Conservation (phyloP, 805 yeast genomes). For the Candida jianshihensis region DNA sequence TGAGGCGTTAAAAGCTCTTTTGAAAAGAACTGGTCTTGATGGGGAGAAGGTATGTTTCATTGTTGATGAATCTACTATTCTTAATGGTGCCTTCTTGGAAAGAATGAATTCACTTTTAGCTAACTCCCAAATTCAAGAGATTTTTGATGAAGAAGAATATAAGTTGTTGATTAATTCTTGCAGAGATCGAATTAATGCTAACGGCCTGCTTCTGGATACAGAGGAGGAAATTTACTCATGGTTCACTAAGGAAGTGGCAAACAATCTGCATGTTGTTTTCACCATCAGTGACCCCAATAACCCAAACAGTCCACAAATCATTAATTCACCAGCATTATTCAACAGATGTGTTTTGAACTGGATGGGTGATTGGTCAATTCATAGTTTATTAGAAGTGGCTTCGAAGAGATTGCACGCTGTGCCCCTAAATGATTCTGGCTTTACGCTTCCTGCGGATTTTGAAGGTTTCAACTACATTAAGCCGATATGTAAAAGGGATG, state of each 20-base stretch:
- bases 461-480: slow-evolving; percentile 4
- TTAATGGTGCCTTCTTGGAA: slow-evolving; percentile 76
- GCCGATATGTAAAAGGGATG: slow-evolving; percentile 31
- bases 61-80: slow-evolving; percentile 72
- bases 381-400: slow-evolving; percentile 46
- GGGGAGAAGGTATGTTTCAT: slow-evolving; percentile 65
- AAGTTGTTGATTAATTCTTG: slow-evolving; percentile 46
- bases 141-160: slow-evolving; percentile 72
- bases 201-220: slow-evolving; percentile 59
- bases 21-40: slow-evolving; percentile 41
- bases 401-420: slow-evolving; percentile 30
- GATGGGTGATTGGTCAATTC: slow-evolving; percentile 77
- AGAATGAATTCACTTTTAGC: slow-evolving; percentile 91
- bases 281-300: slow-evolving; percentile 52
- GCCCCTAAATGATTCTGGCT: slow-evolving; percentile 48
- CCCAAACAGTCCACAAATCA: slow-evolving; percentile 33
- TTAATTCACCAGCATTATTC: slow-evolving; percentile 81
- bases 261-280: slow-evolving; percentile 77
- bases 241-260: slow-evolving; percentile 63
- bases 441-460: slow-evolving; percentile 26
- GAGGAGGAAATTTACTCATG: slow-evolving; percentile 66
- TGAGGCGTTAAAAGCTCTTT: slow-evolving; percentile 44
- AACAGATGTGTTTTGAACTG: slow-evolving; percentile 84
- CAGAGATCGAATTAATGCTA: slow-evolving; percentile 45
- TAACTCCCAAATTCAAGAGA: slow-evolving; percentile 86